These are phyloP conservation scores for Aureoboletus auriporus DNA, from an alignment of 768 basidiomycete species.

Conservation along the genomic window DNA sequence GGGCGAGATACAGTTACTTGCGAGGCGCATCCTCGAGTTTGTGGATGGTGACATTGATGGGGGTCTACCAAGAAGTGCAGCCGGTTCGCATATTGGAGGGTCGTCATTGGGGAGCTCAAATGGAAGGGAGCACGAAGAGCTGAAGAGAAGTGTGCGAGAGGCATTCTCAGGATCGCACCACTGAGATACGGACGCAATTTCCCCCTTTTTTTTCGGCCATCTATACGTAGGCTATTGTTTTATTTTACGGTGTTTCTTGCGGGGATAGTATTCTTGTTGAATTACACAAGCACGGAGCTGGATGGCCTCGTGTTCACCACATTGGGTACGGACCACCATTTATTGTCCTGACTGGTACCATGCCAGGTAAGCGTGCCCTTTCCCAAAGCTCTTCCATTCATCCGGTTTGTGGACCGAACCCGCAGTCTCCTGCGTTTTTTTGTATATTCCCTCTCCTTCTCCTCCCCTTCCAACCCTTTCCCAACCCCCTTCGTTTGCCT, in stretches of 20 bases:
- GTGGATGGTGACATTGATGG: constrained; percentile 72
- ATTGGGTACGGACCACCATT: too few relatives aligned
- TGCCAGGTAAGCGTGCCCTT: neutral
- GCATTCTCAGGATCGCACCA: constrained; percentile 66
- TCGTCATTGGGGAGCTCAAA: constrained; percentile 61
- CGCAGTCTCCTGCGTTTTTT: too few relatives aligned
- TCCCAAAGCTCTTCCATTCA: too few relatives aligned
- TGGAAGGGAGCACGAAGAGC: constrained; percentile 69
- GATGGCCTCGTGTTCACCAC: neutral
- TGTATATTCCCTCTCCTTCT: neutral
- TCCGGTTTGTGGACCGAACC: constrained; percentile 22
- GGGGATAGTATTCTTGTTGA: neutral
- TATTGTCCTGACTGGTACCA: neutral
- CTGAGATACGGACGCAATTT: constrained; percentile 8
- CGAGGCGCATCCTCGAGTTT: constrained; percentile 81
- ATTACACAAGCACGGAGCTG: too few relatives aligned
- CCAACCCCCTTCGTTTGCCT: neutral
- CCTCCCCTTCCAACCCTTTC: neutral
- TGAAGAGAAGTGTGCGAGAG: constrained; percentile 77
- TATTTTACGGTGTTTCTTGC: constrained; percentile 12
- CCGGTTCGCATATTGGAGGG: constrained; percentile 64
- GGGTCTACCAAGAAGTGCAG: constrained; percentile 54
- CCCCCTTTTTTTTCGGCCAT: neutral
- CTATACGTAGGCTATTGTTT: constrained; percentile 4
- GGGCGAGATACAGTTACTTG: constrained; percentile 85